Base-by-base conservation (phyloP, 2,329 filamentous ascomycete species). In the Scorias spongiosa region DNA sequence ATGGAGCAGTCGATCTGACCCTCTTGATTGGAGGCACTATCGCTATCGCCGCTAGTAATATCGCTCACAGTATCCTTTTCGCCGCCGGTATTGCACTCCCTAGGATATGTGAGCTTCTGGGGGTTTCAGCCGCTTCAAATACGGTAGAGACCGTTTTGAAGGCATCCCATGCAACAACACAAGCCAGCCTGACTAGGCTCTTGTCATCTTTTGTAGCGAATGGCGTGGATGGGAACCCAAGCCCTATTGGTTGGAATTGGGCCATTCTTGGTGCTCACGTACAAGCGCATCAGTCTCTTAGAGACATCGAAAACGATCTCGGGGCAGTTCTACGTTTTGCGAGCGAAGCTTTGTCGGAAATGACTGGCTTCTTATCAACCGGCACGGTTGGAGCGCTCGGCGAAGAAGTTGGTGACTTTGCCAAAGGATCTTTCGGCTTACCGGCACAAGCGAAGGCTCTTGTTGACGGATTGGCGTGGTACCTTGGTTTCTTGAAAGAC, bases 1-100 rank as follows among this genome's bases (percentile, higher is more conserved):
- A 87, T 54, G 70, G 93, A 39, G 62, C 87, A 28, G 81, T 93
- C 48, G 89, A 96, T 57, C 65, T 76, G 4, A 71, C 73, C 2
- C 71, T 91, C n/a, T 73, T 84, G 34, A 56, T 76, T 29, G 66
- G 77, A 15, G 57, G 57, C 10, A 40, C 54, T 52, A 51, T 30
- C 46, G 12, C 42, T 46, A 48, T 54, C 17, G 44, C 48, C 8
- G 26, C 45, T 11, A 46, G 46, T 14, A 20, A 50, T 18, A 34
- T 43, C 17, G 34, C 41, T 2, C 42, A 52, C 12, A 29, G 46
- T 12, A 15, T 52, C 2, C 39, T 54, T 15, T 39, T 38, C 8
- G 39, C 39, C 5, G 29, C 49, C 6, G 41, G 46, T 29, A 36
- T 36, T 15, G 32, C 32, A 36, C 3, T 36, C 12, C 32, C 32